Evolutionary conservation across 163 green algal genomes (phyloP).

Genomic region (Chloromonas sp.): DNA sequence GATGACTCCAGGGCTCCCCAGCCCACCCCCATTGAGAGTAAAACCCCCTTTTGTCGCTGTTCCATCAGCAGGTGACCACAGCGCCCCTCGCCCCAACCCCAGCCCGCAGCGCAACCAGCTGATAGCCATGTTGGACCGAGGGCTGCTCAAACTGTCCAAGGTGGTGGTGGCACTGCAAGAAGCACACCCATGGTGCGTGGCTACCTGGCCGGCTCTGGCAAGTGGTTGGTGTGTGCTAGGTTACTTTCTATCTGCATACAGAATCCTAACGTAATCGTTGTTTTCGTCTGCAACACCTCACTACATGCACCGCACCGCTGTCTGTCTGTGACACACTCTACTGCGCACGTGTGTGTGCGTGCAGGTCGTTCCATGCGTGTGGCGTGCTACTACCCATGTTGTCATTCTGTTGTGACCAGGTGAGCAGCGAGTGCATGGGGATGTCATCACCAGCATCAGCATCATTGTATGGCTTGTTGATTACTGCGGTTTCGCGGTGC

Average conservation of each 20-base stretch:
- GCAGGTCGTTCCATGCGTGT: slow-evolving; percentile 3
- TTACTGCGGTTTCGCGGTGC: no score
- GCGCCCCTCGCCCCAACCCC: background rate
- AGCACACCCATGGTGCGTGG: slow-evolving; percentile 49
- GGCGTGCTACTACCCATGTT: slow-evolving; percentile 55
- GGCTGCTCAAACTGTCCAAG: slow-evolving; percentile 76
- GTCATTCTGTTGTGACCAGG: slow-evolving; percentile 47
- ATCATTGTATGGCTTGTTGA: no score
- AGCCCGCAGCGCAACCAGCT: slow-evolving; percentile 22
- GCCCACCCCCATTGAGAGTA: no score
- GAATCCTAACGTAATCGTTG: no score
- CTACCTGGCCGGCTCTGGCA: no score
- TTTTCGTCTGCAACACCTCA: no score
- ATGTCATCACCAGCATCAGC: no score
- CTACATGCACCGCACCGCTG: no score
- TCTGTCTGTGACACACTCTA: no score
- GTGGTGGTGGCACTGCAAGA: slow-evolving; percentile 57
- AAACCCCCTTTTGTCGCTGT: background rate
- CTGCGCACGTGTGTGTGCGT: background rate
- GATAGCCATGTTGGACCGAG: slow-evolving; percentile 60
- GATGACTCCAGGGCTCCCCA: no score
- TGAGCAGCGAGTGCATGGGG: slow-evolving; percentile 10
- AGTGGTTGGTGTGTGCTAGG: background rate
- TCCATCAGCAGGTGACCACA: background rate
- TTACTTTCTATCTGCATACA: background rate